Conservation (phyloP, 2,329 filamentous ascomycete genomes). For the Penicillium decumbens region DNA sequence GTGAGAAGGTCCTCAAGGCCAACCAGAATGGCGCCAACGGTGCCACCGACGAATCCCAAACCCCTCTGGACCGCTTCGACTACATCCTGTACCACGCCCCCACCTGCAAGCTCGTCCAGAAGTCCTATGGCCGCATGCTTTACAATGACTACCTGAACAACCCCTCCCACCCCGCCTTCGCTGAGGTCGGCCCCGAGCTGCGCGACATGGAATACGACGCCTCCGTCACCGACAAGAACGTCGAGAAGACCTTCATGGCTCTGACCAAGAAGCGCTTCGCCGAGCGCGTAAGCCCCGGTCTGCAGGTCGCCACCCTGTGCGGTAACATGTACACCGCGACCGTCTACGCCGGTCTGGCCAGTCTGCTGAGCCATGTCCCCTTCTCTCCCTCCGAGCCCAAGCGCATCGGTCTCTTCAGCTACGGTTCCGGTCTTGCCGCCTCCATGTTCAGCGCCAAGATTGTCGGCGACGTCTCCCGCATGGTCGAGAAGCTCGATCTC, state of each 20-base stretch:
- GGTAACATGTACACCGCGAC: conserved; percentile 61
- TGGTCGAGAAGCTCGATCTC: conserved; percentile 65
- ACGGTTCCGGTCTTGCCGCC: conserved; percentile 71
- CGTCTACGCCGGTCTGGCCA: conserved; percentile 54
- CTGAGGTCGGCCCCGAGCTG: conserved; percentile 70
- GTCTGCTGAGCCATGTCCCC: conserved; percentile 60
- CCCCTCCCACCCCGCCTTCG: conserved; percentile 63
- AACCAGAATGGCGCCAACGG: conserved; percentile 50
- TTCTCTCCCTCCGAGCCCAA: conserved; percentile 64
- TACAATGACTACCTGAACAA: conserved; percentile 81
- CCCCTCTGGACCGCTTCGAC: conserved; percentile 73
- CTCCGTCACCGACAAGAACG: conserved; percentile 72
- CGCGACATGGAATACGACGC: conserved; percentile 73
- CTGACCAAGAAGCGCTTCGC: conserved; percentile 79
- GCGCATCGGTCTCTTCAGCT: conserved; percentile 72
- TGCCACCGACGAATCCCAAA: conserved; percentile 49
- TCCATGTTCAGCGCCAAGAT: conserved; percentile 66
- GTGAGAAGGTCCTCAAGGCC: conserved; percentile 59
- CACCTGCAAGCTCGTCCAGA: conserved; percentile 81
- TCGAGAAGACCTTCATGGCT: conserved; percentile 83
- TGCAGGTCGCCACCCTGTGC: conserved; percentile 72
- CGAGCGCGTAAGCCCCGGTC: conserved; percentile 68
- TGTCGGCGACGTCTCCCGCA: conserved; percentile 63
- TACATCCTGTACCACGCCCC: conserved; percentile 79
- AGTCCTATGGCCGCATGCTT: conserved; percentile 76